phyloP scores from a whole-genome alignment of 192 early-diverging fungal species.

The Podila minutissima region DNA sequence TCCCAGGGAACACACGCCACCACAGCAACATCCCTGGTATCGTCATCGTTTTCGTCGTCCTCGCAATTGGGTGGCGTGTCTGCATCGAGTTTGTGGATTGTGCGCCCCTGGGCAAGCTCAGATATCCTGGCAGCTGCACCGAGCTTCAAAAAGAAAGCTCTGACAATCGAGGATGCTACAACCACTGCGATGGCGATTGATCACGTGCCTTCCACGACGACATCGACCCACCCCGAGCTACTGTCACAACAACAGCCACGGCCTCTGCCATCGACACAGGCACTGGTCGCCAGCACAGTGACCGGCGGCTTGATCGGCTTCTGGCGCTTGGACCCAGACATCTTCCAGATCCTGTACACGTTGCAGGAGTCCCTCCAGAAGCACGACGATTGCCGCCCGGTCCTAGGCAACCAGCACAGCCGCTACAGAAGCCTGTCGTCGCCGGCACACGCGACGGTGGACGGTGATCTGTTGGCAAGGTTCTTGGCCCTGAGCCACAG shows the following conservation, averaged over 20 bases:
- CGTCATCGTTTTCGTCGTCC: not conserved
- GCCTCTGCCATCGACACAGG: conserved; percentile 11
- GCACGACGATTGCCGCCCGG: conserved; percentile 8
- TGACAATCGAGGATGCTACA: not conserved
- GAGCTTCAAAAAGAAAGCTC: not conserved
- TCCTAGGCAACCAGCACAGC: conserved; percentile 17
- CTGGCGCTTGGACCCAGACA: conserved; percentile 19
- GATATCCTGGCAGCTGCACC: not conserved
- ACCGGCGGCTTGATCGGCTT: conserved; percentile 32
- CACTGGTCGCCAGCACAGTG: conserved; percentile 20
- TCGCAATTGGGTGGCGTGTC: not conserved
- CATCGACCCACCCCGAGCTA: not conserved
- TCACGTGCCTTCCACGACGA: not conserved
- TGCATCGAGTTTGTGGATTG: not conserved
- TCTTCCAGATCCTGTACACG: conserved; percentile 12
- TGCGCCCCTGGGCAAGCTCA: not conserved
- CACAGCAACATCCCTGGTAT: too few relatives aligned
- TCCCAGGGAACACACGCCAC: too few relatives aligned
- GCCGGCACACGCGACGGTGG: conserved; percentile 6
- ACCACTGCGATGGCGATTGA: not conserved
- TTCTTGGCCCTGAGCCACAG: conserved; percentile 31
- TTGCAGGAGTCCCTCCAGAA: conserved; percentile 18
- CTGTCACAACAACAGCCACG: not conserved
- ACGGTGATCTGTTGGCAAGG: conserved; percentile 17
- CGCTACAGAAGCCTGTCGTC: conserved; percentile 13